Conservation (phyloP, 2,329 filamentous ascomycete species). For the Stachybotrys chlorohalonatus region DNA sequence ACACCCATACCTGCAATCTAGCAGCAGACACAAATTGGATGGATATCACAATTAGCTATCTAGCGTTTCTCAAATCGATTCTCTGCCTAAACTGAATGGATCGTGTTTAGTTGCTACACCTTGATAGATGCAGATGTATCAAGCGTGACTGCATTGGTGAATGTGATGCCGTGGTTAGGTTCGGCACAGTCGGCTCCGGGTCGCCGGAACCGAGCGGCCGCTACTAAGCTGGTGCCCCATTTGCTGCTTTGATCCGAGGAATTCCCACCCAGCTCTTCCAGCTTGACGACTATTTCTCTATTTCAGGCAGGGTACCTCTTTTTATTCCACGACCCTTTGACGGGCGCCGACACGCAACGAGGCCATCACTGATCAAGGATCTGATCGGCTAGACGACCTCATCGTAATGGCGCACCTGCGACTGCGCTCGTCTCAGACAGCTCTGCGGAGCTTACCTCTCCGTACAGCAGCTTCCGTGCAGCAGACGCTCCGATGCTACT, state of each 20-base stretch:
- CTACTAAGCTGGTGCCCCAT: neutral
- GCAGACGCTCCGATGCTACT: constrained; percentile 16
- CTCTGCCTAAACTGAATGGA: too few species aligned
- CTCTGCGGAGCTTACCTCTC: constrained; percentile 18
- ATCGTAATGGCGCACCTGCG: constrained; percentile 21
- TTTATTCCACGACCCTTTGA: too few species aligned
- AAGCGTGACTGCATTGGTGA: neutral
- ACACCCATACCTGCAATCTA: too few species aligned
- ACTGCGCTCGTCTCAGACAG: constrained; percentile 18
- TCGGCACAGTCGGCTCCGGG: neutral
- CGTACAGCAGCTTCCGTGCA: neutral
- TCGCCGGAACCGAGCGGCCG: neutral
- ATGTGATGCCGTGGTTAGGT: neutral
- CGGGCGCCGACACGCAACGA: too few species aligned
- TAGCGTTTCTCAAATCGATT: too few species aligned
- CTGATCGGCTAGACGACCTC: neutral
- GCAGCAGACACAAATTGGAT: too few species aligned
- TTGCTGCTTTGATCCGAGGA: neutral
- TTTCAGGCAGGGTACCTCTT: too few species aligned
- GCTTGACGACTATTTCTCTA: neutral
- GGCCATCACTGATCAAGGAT: too few species aligned
- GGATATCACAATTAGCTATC: too few species aligned
- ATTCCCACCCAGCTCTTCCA: neutral
- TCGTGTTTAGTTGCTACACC: too few species aligned
- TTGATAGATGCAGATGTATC: too few species aligned